Evolutionary conservation across 805 yeast genomes (phyloP), one percentile per base, ranked within the genome.

Genomic region (Lachancea waltii): DNA sequence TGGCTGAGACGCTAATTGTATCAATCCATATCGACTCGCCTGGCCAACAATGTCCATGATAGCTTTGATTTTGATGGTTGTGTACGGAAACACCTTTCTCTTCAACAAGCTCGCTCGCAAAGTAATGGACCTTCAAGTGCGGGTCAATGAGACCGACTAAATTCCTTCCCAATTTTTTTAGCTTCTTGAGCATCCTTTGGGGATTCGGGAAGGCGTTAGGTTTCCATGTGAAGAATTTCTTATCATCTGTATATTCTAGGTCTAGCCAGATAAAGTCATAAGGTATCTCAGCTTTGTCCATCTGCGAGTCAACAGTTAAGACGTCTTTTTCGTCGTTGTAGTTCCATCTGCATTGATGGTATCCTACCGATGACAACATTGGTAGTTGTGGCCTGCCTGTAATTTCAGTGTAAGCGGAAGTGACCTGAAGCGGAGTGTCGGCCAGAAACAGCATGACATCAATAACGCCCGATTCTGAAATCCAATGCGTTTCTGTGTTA

Each of bases 331-430:
- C 89, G 50, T 83, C 89, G 55, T 85, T 85, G 63, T 92, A 92
- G 59, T 92, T 92, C 98, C 98, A 92, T 53, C 97, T 73, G 56
- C 96, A 90, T 62, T 92, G 98, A 56, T 92, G 97, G 56, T 92
- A 85, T 0, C 95, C 97, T 10, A 87, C 59, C 0, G 95, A 69
- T 51, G 87, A 83, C 30, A 79, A 46, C 46, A 77, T 82, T 1
- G 98, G 98, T 8, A 92, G 61, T 6, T 68, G 59, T 0, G 87
- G 70, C 41, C 64, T 72, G 0, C 98, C 98, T 0, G 95, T 80
- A 13, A 92, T 58, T 2, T 57, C 48, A 1, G 86, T 81, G 57
- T 82, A 90, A 23, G 77, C 68, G 29, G 66, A 53, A 28, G 79
- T 71, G 16, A 92, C 69, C 13, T 68, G 70, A 1, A 61, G 56